Base-by-base conservation (phyloP, 306 rosid species). In the Castanopsis chinensis region DNA sequence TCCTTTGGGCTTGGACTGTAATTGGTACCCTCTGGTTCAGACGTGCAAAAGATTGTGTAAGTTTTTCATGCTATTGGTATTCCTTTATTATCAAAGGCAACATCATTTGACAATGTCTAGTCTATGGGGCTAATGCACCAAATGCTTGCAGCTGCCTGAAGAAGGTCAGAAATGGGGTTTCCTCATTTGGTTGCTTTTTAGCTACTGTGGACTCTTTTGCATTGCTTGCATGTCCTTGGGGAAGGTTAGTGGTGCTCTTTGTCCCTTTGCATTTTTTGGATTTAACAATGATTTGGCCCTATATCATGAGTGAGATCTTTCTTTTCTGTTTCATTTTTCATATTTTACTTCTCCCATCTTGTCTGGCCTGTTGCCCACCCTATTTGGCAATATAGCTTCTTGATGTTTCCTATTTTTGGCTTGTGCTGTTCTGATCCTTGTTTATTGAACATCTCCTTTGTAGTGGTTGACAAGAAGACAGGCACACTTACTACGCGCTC, bases 91-190 rank as follows among this genome's bases (percentile, higher is more conserved):
- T 32, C 27, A 43, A 71, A 21, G 75, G 57, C 67, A 32, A 76
- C 20, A 4, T 37, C 19, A 52, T 82, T 61, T 80, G 23, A 63
- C 32, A 76, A 53, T 11, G 8, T 72, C 74, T 76, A 74, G 60
- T 55, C 77, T 53, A 51, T 64, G 82, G 30, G 52, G 52, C 74
- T 78, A 75, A 85, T 74, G 77, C 64, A 76, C 72, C 78, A 72
- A 73, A 79, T 65, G 78, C 72, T 73, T 82, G 85, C 90, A 95
- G 99, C 82, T 95, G 86, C 98, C 92, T 19, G 93, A 89, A 89
- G 83, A 85, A 75, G 99, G 98, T 74, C 98, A 93, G 89, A 95
- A 91, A 81, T 95, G 99, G 99, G 99, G 97, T 67, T 95, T 95
- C 77, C 96, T 95, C 72, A 91, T 95, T 80, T 95, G 99, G 99